Evolutionary conservation across 2,329 filamentous ascomycete species (phyloP).

Genomic region (Pezizomycotina sp.): DNA sequence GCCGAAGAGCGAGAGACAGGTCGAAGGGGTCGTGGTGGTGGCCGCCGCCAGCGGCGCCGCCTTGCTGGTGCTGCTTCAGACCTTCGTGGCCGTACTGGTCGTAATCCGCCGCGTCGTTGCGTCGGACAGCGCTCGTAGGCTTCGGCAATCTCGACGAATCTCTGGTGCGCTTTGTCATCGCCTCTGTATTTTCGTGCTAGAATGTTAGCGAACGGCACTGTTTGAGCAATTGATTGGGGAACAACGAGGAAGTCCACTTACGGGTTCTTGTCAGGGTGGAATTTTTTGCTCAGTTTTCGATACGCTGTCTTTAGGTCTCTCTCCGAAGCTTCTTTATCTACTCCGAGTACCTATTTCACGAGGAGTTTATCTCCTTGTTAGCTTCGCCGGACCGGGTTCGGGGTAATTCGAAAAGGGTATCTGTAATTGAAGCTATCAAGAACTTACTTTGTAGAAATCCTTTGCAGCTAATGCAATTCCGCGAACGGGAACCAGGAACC

Average conservation of each 20-base stretch:
- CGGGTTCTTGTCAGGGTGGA: conserved; percentile 96
- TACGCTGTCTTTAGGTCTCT: conserved; percentile 90
- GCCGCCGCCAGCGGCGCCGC: conserved; percentile 42
- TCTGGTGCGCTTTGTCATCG: conserved; percentile 63
- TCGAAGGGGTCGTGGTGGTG: conserved; percentile 77
- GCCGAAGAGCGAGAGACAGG: conserved; percentile 81
- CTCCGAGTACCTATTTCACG: conserved; percentile 49
- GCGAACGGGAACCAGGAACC: too few species aligned
- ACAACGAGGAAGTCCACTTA: conserved; percentile 33
- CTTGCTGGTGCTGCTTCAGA: conserved; percentile 63
- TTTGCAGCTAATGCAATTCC: conserved; percentile 41
- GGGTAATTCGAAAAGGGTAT: neutral
- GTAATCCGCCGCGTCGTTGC: conserved; percentile 73
- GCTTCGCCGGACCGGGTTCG: conserved; percentile 5
- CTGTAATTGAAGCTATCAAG: neutral
- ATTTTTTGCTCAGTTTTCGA: conserved; percentile 81
- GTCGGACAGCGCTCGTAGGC: conserved; percentile 87
- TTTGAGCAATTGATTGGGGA: neutral
- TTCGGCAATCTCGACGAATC: conserved; percentile 86
- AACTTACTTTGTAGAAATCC: conserved; percentile 61
- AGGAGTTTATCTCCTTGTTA: conserved; percentile 12
- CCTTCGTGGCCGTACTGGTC: conserved; percentile 89
- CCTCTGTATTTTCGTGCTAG: conserved; percentile 37
- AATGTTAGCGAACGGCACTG: conserved; percentile 1
- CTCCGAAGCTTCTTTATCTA: conserved; percentile 64